phyloP scores from a whole-genome alignment of 768 basidiomycete genomes.

The Podaxis sp. region DNA sequence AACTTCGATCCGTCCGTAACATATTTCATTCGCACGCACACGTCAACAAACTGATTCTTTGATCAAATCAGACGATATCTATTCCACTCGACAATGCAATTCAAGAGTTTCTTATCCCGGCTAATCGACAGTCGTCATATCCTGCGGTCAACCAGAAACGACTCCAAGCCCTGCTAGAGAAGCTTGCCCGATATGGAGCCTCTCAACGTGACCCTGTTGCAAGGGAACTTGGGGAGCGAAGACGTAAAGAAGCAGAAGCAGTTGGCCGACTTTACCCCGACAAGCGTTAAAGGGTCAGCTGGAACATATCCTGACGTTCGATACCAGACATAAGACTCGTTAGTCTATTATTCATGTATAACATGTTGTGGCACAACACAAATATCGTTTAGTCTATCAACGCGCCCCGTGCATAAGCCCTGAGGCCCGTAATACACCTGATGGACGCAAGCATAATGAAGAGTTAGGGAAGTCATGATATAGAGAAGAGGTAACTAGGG shows the following conservation, averaged over 20 bases:
- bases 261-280: conserved; percentile 73
- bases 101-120: conserved; percentile 74
- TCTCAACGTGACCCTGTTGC: conserved; percentile 54
- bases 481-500: conserved; percentile 26
- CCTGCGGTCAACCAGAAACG: conserved; percentile 63
- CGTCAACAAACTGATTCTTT: conserved; percentile 5
- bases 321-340: not conserved
- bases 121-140: conserved; percentile 64
- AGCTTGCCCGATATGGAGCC: conserved; percentile 65
- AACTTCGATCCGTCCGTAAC: conserved; percentile 66
- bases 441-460: conserved; percentile 5
- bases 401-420: not conserved
- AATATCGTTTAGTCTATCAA: conserved; percentile 9
- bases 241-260: conserved; percentile 74
- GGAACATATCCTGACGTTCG: not conserved
- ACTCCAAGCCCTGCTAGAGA: conserved; percentile 72
- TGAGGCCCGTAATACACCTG: not conserved
- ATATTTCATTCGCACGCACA: not conserved
- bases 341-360: not conserved
- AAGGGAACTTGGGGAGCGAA: conserved; percentile 64
- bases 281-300: conserved; percentile 35
- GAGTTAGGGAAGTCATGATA: conserved; percentile 22
- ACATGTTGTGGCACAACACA: not conserved
- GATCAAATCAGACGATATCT: conserved; percentile 51
- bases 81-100: conserved; percentile 72